phyloP scores from a whole-genome alignment of 805 yeast genomes.

The Ogataea angusta region DNA sequence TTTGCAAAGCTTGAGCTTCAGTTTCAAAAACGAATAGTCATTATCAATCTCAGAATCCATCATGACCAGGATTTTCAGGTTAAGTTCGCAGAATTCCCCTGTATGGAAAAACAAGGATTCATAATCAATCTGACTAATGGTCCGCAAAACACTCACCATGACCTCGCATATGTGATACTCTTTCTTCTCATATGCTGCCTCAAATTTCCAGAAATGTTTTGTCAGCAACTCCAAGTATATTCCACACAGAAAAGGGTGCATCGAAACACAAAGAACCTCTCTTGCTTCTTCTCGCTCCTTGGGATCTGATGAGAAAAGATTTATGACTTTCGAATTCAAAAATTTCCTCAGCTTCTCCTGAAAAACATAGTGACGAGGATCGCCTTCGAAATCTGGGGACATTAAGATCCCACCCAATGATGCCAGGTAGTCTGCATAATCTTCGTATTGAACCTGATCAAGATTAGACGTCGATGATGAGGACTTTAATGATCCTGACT shows the following conservation, averaged over 20 bases:
- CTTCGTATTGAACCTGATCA: slow-evolving; percentile 28
- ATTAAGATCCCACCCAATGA: slow-evolving; percentile 65
- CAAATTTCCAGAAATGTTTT: slow-evolving; percentile 25
- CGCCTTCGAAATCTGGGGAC: slow-evolving; percentile 25
- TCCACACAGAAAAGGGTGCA: slow-evolving; percentile 45
- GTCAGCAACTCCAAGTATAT: slow-evolving; percentile 20
- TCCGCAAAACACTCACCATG: slow-evolving; percentile 27
- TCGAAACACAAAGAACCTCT: slow-evolving; percentile 53
- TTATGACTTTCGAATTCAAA: slow-evolving; percentile 22
- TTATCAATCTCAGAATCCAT: slow-evolving; percentile 21
- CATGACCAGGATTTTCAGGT: slow-evolving; percentile 21
- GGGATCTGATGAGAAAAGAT: slow-evolving; percentile 25
- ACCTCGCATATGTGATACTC: slow-evolving; percentile 30
- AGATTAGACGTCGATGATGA: slow-evolving; percentile 1
- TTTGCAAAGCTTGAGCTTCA: slow-evolving; percentile 32
- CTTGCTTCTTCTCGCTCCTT: slow-evolving; percentile 63
- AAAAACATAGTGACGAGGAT: slow-evolving; percentile 28
- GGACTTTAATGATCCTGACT: slow-evolving; percentile 9
- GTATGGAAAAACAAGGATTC: slow-evolving; percentile 27
- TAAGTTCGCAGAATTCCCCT: slow-evolving; percentile 27
- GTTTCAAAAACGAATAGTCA: slow-evolving; percentile 22
- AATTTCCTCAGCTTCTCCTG: slow-evolving; percentile 27
- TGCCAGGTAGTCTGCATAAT: slow-evolving; percentile 70
- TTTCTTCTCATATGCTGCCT: slow-evolving; percentile 19
- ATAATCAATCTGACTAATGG: slow-evolving; percentile 26